Base-by-base conservation (phyloP, 257 asterid genomes). In the Eustoma russellianum region DNA sequence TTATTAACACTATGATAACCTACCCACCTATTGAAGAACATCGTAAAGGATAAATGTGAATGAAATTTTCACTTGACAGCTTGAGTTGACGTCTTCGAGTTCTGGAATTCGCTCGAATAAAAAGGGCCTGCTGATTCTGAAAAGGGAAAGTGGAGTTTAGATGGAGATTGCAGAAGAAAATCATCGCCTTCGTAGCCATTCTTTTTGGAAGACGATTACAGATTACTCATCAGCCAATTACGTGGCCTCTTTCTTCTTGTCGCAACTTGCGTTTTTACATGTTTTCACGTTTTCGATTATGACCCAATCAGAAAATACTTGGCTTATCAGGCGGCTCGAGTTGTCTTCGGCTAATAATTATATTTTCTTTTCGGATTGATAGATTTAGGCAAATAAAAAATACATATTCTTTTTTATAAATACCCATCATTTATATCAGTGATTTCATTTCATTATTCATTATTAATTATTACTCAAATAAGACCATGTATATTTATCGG, bases 11-110 rank as follows among this genome's bases (percentile, higher is more conserved):
- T 41, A 17, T 5, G 50, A 54, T 16, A 35, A 57, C 13, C 18
- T 13, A 76, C 43, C 94, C 95, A 49, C 78, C 85, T 15, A 75
- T 63, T 14, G 83, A 60, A 72, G 78, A 82, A 11, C 92, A 73
- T 30, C 70, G 74, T 16, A 70, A 3, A 14, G 83, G 71, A 33
- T 68, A 67, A 66, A 73, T 53, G 77, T 30, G 58, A 40, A 50
- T 66, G 63, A 67, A 51, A 63, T 77, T 63, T 66, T 19, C 58
- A 13, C 17, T 24, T 12, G 54, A 46, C 17, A 44, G 52, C 28
- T 44, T 50, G 5, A 48, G 19, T 2, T 41, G 52, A 33, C 19
- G 41, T 24, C 53, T 48, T 51, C 12, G 9, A 7, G 10, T 15
- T 47, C n/a, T 41, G 44, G 5, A 2, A 15, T 43, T 17, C 30